Percentiles rank a stretch among this genome's conserved stretches.
Evolutionary conservation across 345 rosid species (phyloP).

Genomic region (Streptanthus diversifolius): DNA sequence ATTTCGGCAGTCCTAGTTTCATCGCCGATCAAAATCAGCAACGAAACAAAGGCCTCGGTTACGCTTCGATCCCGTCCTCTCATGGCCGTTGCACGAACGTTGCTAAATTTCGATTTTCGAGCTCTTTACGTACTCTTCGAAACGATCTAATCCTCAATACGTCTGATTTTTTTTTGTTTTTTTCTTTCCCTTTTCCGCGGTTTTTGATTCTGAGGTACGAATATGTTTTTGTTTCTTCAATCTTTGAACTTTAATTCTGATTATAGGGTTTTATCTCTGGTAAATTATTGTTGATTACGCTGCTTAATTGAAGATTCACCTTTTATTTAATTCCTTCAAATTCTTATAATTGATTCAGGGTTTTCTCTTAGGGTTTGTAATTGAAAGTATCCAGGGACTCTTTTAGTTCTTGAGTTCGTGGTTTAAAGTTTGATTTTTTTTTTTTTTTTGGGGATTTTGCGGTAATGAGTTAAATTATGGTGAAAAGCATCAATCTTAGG

Average conservation of each 20-base stretch:
- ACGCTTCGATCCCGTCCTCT: slow-evolving; percentile 40
- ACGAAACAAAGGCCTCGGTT: slow-evolving; percentile 34
- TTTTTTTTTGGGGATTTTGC: neutral
- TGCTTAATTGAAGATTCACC: slow-evolving; percentile 15
- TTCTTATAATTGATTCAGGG: slow-evolving; percentile 14
- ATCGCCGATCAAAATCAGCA: slow-evolving; percentile 82
- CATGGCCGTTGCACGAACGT: slow-evolving; percentile 49
- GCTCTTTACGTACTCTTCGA: slow-evolving; percentile 24
- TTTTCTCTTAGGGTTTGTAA: slow-evolving; percentile 25
- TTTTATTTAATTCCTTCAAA: neutral
- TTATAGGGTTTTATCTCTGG: slow-evolving; percentile 34
- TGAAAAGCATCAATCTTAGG: slow-evolving; percentile 9
- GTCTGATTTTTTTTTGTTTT: neutral
- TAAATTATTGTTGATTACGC: neutral
- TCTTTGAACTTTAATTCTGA: slow-evolving; percentile 29
- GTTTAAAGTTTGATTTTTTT: neutral
- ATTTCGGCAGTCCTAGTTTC: slow-evolving; percentile 36
- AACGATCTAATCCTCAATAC: slow-evolving; percentile 12
- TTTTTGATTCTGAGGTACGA: slow-evolving; percentile 35
- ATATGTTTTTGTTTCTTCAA: slow-evolving; percentile 12
- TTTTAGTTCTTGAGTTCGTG: neutral
- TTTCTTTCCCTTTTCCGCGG: neutral
- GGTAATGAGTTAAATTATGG: slow-evolving; percentile 21
- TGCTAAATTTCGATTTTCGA: slow-evolving; percentile 49
- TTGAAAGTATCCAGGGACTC: neutral